Evolutionary conservation across 1,139 yeast species (phyloP), one percentile per base, ranked within the genome.

Genomic region (Pichia sp.): DNA sequence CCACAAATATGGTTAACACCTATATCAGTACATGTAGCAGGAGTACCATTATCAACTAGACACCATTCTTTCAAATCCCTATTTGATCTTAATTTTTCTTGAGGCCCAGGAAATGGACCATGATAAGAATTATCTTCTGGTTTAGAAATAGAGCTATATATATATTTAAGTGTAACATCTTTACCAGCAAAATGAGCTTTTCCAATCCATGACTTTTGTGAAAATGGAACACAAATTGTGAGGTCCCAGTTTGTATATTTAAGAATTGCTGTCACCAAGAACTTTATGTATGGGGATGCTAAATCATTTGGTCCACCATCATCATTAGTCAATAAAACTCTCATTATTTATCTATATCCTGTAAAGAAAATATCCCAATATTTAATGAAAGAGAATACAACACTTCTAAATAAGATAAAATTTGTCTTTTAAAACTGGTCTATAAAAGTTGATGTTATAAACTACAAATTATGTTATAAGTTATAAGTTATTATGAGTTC

Each of bases 151-250:
- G 71, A 63, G 26, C 85, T 74, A 57, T 81, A 84, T 23, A 85
- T 70, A 59, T 81, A 90, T 10, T 78, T 70, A 4, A 92, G 79
- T 2, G 80, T 69, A 42, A 90, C 71, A 35, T 81, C 77, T 56
- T 80, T 76, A 23, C 95, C 97, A 3, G 96, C 95, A 61, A 90
- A 80, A 66, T 90, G 97, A 11, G 98, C 97, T 63, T 92, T 92
- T 34, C 96, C 96, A 48, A 89, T 90, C 98, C 98, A 92, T 10
- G 97, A 89, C 55, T 95, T 70, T 56, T 80, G 87, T 45, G 77
- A 79, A 53, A 80, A 73, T 12, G 97, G 97, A 5, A 92, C 82
- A 29, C 83, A 90, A 27, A 92, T 80, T 16, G 92, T 82, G 29
- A 92, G 65, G 35, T 84, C 78, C 97, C 97, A 92, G 58, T 85